These are phyloP conservation scores for Colletotrichum theobromicola DNA, from an alignment of 2,329 filamentous ascomycete species.

Conservation along the genomic window DNA sequence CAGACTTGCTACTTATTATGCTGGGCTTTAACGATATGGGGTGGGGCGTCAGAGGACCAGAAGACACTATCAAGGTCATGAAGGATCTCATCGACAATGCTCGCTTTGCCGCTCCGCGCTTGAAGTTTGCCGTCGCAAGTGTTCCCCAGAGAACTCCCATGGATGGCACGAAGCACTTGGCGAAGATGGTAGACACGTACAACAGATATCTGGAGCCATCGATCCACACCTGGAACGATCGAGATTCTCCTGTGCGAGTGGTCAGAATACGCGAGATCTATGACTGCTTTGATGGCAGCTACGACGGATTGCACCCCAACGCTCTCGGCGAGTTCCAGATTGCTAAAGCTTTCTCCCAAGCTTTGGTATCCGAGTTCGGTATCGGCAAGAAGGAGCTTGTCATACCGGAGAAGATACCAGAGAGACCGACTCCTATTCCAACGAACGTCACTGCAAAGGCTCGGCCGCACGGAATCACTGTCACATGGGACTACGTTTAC, in stretches of 20 bases:
- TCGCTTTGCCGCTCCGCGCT: slow-evolving; percentile 28
- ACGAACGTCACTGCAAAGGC: slow-evolving; percentile 13
- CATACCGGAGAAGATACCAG: slow-evolving; percentile 27
- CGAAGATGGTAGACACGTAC: slow-evolving; percentile 27
- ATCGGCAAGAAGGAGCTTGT: slow-evolving; percentile 26
- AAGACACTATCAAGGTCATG: slow-evolving; percentile 26
- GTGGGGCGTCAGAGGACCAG: slow-evolving; percentile 29
- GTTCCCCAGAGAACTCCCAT: slow-evolving; percentile 30
- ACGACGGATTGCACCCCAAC: slow-evolving; percentile 49
- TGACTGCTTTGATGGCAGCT: slow-evolving; percentile 31
- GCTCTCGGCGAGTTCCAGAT: slow-evolving; percentile 46
- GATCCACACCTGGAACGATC: slow-evolving; percentile 28
- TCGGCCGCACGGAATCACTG: slow-evolving; percentile 15
- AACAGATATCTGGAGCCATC: slow-evolving; percentile 28
- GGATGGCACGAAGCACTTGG: slow-evolving; percentile 28
- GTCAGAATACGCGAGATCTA: slow-evolving; percentile 38
- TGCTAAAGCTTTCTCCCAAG: slow-evolving; percentile 41
- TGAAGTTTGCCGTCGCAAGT: slow-evolving; percentile 34
- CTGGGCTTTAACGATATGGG: slow-evolving; percentile 40
- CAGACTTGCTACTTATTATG: slow-evolving; percentile 37
- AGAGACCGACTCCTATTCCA: slow-evolving; percentile 21
- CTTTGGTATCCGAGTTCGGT: slow-evolving; percentile 29
- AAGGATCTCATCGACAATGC: slow-evolving; percentile 33
- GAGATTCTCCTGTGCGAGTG: slow-evolving; percentile 32
- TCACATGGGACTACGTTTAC: slow-evolving; percentile 28